Evolutionary conservation across 208 protist genomes (phyloP).

Genomic region (Trypanosoma congolense): DNA sequence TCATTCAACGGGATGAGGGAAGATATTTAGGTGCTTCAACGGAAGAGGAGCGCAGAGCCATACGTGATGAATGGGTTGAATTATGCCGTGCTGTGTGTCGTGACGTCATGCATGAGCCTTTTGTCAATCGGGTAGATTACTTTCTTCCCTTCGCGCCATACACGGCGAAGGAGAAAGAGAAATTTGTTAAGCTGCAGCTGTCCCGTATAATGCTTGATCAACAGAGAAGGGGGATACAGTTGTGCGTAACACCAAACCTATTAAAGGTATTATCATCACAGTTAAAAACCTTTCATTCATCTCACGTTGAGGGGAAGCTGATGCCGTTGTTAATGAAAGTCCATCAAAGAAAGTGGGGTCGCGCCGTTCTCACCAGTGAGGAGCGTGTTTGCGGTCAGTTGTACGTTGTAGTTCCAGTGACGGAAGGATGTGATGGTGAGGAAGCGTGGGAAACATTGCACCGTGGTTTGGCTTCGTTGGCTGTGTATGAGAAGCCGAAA

Average conservation of each 20-base stretch:
- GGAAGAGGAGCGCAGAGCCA: constrained; percentile 29
- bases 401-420: constrained; percentile 16
- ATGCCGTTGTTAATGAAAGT: constrained; percentile 56
- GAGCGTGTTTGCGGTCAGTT: constrained; percentile 11
- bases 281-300: constrained; percentile 67
- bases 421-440: not conserved
- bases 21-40: constrained; percentile 34
- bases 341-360: constrained; percentile 26
- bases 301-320: constrained; percentile 65
- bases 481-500: too few relatives aligned
- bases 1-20: constrained; percentile 30
- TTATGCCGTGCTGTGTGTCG: constrained; percentile 50
- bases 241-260: constrained; percentile 57
- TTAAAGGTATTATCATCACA: constrained; percentile 36
- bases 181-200: constrained; percentile 67
- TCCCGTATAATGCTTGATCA: constrained; percentile 52
- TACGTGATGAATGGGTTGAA: constrained; percentile 38
- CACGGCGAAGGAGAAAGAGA: constrained; percentile 42
- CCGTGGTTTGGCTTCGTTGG: constrained; percentile 5
- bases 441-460: constrained; percentile 11
- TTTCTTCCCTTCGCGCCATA: constrained; percentile 83
- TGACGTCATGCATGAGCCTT: constrained; percentile 60
- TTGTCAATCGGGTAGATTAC: constrained; percentile 80
- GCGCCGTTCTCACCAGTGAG: constrained; percentile 60
- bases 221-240: constrained; percentile 25